Base-by-base conservation (phyloP, 2,329 filamentous ascomycete genomes). In the Penicillium frequentans region DNA sequence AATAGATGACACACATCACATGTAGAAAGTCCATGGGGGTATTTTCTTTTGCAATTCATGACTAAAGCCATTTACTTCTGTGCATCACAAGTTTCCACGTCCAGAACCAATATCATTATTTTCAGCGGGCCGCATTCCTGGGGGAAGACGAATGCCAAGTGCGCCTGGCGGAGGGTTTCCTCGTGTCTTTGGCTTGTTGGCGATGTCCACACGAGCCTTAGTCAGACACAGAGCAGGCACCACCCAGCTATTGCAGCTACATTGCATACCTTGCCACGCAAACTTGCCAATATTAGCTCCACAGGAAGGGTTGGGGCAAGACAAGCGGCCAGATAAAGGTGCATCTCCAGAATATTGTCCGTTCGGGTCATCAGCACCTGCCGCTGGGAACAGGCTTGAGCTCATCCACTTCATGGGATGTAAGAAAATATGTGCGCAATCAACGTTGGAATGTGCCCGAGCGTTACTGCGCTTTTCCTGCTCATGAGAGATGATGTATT, bases 351-450 rank as follows among this genome's bases (percentile, higher is more conserved):
- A 52, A 39, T 65, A 61, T 3, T 67, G 57, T 19, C 61, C 66
- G 27, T 65, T 61, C 11, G 62, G 61, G 31, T 56, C 55, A 16
- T 51, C 42, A 19, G 44, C 52, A 43, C 60, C 55, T 4, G 59
- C 58, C 11, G 67, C 56, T 5, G 75, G 75, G 54, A 76, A 77
- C n/a, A 99, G 85, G 67, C 88, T 87, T 1, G 87, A 80, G 7
- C 90, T 86, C 95, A 99, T 99, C 95, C 95, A 99, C 14, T 90
- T 90, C 33, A 99, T 80, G 0, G 95, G 91, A 69, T 98, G 92
- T 62, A 98, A 77, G 75, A 97, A 98, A 72, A 93, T 85, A 74
- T 98, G 93, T 21, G 89, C 88, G 69, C 95, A 99, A 33, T 77
- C 71, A 16, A 70, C 63, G 39, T 70, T 65, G 26, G 64, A 56